Evolutionary conservation across 306 rosid genomes (phyloP).

Genomic region (Malus asiatica): DNA sequence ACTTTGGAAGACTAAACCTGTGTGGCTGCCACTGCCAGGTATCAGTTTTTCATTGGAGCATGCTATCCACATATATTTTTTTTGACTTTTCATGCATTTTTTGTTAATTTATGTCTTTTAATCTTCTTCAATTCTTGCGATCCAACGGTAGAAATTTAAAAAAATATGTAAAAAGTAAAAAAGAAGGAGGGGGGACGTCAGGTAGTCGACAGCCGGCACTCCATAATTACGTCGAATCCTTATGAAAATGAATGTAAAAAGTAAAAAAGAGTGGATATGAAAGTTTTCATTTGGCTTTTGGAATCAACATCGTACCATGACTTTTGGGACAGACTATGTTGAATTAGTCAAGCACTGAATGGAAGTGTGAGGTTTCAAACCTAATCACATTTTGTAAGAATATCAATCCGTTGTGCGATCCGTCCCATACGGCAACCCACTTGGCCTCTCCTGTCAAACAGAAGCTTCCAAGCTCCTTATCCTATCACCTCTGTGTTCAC

Average conservation of each 20-base stretch:
- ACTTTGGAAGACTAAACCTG: no score
- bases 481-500: no score
- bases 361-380: background rate
- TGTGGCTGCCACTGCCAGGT: background rate
- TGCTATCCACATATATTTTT: no score
- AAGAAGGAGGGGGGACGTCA: no score
- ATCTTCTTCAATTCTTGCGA: no score
- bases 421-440: background rate
- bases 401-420: background rate
- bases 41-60: background rate
- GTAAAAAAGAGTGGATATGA: no score
- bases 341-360: background rate
- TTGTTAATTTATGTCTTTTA: no score
- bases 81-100: no score
- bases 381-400: background rate
- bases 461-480: background rate
- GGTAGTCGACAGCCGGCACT: no score
- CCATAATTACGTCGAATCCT: no score
- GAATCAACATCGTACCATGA: background rate
- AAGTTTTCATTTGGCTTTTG: background rate
- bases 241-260: no score
- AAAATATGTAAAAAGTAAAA: no score
- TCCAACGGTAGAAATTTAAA: fast-evolving
- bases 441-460: background rate
- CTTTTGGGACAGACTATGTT: background rate